Percentiles rank a stretch among this genome's conserved stretches.
Evolutionary conservation across 257 asterid species (phyloP).

Genomic region (Anisodus tanguticus): DNA sequence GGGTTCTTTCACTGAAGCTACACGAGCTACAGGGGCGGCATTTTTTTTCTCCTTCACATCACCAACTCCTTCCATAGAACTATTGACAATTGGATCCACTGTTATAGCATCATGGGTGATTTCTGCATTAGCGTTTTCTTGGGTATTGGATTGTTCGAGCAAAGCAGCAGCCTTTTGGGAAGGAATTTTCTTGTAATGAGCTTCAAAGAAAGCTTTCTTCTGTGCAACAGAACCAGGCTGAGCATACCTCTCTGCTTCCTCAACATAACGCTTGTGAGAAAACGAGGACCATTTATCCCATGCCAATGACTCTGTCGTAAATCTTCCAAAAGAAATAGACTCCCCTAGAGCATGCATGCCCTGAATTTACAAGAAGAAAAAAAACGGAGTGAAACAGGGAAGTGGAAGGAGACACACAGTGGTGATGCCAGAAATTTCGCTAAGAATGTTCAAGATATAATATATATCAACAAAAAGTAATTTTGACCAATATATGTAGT

Average conservation of each 20-base stretch:
- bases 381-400: background rate
- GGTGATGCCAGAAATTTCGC: too few relatives aligned
- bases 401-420: too few relatives aligned
- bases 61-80: background rate
- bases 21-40: background rate
- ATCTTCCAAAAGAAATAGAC: slow-evolving; percentile 89
- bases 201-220: slow-evolving; percentile 98
- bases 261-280: slow-evolving; percentile 82
- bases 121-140: background rate
- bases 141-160: slow-evolving; percentile 56
- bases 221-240: slow-evolving; percentile 91
- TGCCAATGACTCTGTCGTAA: slow-evolving; percentile 63
- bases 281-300: slow-evolving; percentile 96
- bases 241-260: slow-evolving; percentile 85
- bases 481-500: too few relatives aligned
- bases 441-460: too few relatives aligned
- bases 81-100: background rate
- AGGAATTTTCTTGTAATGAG: slow-evolving; percentile 93
- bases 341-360: slow-evolving; percentile 78
- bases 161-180: slow-evolving; percentile 80
- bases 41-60: slow-evolving; percentile 11
- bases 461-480: too few relatives aligned
- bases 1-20: background rate
- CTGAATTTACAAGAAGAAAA: slow-evolving; percentile 42
- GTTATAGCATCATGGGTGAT: too few relatives aligned